Conservation (phyloP, 768 basidiomycete species). For the Coprinopsis cinerea region DNA sequence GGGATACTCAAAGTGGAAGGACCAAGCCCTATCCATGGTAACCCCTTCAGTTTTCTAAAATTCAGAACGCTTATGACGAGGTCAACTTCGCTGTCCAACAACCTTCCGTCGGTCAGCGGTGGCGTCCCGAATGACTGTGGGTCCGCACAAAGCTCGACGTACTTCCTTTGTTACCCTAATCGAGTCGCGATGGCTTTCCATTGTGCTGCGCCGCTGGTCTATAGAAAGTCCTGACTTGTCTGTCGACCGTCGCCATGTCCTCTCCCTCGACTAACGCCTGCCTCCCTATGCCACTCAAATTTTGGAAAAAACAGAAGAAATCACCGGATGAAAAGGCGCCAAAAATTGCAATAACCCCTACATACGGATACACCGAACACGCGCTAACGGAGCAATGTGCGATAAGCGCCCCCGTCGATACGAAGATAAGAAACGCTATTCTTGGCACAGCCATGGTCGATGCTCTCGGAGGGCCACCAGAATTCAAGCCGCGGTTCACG, state of each 20-base stretch:
- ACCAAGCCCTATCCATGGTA: no score
- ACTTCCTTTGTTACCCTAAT: no score
- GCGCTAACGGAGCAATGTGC: constrained; percentile 1
- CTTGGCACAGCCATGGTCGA: constrained; percentile 38
- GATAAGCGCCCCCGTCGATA: constrained; percentile 19
- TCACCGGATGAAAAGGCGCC: neutral
- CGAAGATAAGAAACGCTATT: constrained; percentile 35
- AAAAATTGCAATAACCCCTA: neutral
- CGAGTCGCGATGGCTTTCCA: no score
- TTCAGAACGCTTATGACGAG: no score
- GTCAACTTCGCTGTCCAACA: no score
- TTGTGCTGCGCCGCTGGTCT: no score
- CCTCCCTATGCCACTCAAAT: constrained; percentile 4
- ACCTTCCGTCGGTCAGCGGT: neutral
- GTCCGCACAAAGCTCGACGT: no score
- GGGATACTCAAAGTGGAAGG: no score
- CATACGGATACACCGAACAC: constrained; percentile 1
- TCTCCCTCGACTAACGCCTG: neutral
- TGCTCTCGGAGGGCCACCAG: constrained; percentile 39
- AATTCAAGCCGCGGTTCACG: constrained; percentile 33
- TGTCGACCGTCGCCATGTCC: no score
- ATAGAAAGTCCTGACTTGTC: no score
- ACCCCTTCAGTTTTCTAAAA: neutral
- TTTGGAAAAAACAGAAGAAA: neutral
- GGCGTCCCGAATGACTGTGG: no score